Conservation (phyloP, 768 basidiomycete genomes). For the Boletus speciosus region DNA sequence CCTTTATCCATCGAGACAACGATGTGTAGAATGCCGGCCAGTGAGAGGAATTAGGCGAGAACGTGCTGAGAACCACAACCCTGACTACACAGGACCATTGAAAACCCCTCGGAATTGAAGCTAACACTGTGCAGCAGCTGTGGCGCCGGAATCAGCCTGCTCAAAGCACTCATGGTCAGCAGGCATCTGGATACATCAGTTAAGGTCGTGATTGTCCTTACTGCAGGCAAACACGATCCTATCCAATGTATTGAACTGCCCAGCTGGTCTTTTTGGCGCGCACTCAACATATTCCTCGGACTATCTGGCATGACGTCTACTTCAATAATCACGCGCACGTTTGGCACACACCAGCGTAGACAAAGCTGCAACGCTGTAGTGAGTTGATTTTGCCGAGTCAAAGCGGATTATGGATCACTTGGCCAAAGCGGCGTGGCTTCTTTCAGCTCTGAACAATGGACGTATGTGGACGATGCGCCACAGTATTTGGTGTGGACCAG, state of each 20-base stretch:
- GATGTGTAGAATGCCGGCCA: not conserved
- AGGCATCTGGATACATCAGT: not conserved
- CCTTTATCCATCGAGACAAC: not conserved
- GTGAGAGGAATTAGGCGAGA: not conserved
- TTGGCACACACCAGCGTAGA: not conserved
- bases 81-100: not conserved
- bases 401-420: not conserved
- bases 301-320: not conserved
- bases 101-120: not conserved
- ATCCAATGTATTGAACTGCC: not conserved
- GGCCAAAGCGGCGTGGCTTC: not conserved
- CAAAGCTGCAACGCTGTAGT: not conserved
- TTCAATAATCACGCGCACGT: not conserved
- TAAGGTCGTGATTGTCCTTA: not conserved
- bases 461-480: slow-evolving; percentile 1
- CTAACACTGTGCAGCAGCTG: not conserved
- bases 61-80: no score
- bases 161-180: not conserved
- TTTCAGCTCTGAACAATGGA: not conserved
- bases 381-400: not conserved
- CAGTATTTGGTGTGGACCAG: not conserved
- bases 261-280: not conserved
- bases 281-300: not conserved
- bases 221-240: not conserved
- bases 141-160: not conserved